Evolutionary conservation across 352 stramenopile species (phyloP).

Genomic region (Globisporangium iwayamae): DNA sequence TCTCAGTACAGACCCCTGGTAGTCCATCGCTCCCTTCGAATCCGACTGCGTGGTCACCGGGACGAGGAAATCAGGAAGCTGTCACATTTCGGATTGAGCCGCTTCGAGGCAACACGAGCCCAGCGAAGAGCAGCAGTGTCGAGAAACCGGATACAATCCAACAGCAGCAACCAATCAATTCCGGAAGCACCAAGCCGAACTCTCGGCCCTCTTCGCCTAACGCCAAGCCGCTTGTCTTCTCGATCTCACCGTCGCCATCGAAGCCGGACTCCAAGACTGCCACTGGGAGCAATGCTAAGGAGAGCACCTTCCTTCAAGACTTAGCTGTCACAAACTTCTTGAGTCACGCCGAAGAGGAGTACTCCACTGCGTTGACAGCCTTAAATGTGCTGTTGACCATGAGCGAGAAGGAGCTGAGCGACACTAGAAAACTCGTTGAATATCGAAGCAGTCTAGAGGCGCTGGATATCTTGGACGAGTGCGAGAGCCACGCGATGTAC

Average conservation of each 20-base stretch:
- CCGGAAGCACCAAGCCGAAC: not conserved
- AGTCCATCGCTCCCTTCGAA: not conserved
- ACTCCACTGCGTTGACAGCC: conserved; percentile 72
- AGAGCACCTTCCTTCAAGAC: conserved; percentile 57
- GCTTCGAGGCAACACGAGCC: conserved; percentile 6
- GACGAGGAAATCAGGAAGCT: conserved; percentile 10
- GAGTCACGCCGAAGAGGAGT: conserved; percentile 68
- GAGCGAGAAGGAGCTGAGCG: conserved; percentile 48
- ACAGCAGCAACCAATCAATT: not conserved
- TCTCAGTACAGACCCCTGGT: not conserved
- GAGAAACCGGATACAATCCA: not conserved
- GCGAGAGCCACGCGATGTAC: conserved; percentile 52
- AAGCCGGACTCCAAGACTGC: conserved; percentile 4
- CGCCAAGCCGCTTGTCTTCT: not conserved
- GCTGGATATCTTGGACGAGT: conserved; percentile 65
- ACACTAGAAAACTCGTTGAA: conserved; percentile 55
- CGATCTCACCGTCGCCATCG: not conserved
- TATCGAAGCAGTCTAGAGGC: conserved; percentile 65
- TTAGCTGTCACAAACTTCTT: conserved; percentile 69
- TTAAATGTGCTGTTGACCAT: conserved; percentile 73
- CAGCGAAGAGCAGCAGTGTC: conserved; percentile 2
- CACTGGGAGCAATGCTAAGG: conserved; percentile 19
- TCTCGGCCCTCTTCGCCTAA: conserved; percentile 3
- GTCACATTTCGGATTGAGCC: conserved; percentile 22
- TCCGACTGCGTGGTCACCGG: not conserved